These are phyloP conservation scores for Alternaria metachromatica DNA, from an alignment of 2,329 filamentous ascomycete species.

Conservation along the genomic window DNA sequence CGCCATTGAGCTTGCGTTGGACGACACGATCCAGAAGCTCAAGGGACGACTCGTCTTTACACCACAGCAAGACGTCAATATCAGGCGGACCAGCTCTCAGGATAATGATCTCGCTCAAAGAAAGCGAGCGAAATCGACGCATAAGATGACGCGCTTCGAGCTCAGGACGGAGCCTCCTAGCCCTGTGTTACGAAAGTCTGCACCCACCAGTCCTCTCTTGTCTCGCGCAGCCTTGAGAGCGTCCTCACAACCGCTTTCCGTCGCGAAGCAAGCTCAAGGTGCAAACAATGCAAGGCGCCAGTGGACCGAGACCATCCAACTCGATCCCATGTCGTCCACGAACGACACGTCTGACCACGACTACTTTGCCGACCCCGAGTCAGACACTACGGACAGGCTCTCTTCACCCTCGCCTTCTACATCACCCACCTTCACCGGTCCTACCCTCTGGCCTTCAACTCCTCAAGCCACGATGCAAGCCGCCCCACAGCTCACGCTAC, in stretches of 20 bases:
- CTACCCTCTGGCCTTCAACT: slow-evolving; percentile 35
- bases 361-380: slow-evolving; percentile 38
- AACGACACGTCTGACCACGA: slow-evolving; percentile 43
- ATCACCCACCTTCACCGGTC: slow-evolving; percentile 31
- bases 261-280: slow-evolving; percentile 19
- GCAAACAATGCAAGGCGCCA: slow-evolving; percentile 13
- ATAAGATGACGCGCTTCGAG: slow-evolving; percentile 32
- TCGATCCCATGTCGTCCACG: slow-evolving; percentile 39
- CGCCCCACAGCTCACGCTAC: slow-evolving; percentile 37
- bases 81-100: slow-evolving; percentile 33
- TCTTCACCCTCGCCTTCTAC: slow-evolving; percentile 41
- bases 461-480: slow-evolving; percentile 17
- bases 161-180: slow-evolving; percentile 26
- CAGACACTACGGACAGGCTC: slow-evolving; percentile 40
- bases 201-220: slow-evolving; percentile 25
- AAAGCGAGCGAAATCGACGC: slow-evolving; percentile 22
- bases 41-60: slow-evolving; percentile 74
- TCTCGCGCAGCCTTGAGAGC: slow-evolving; percentile 17
- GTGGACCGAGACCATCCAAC: slow-evolving; percentile 7
- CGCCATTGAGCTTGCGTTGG: slow-evolving; percentile 85
- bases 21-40: slow-evolving; percentile 73
- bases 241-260: slow-evolving; percentile 8
- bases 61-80: slow-evolving; percentile 58
- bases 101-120: slow-evolving; percentile 25
- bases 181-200: slow-evolving; percentile 22